A percentile compares a stretch with the other conserved stretches of the same genome.
These are phyloP conservation scores for Phytophthora capsici DNA, from an alignment of 352 stramenopile species.

Conservation along the genomic window DNA sequence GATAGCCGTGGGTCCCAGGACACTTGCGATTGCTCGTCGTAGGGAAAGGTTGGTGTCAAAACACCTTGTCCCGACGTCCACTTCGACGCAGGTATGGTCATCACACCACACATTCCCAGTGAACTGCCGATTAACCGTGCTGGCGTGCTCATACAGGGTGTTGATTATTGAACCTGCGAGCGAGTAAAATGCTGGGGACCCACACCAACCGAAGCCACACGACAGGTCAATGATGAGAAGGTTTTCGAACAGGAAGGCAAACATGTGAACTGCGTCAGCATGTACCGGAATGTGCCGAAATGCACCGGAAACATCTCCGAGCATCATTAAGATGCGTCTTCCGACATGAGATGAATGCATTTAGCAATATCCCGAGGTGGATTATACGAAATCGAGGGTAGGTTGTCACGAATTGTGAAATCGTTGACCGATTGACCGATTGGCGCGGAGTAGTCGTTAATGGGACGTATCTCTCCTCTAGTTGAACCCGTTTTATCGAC, in stretches of 20 bases:
- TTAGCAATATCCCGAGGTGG: conserved; percentile 30
- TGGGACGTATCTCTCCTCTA: conserved; percentile 22
- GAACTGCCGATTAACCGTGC: not conserved
- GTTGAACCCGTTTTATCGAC: not conserved
- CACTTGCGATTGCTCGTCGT: conserved; percentile 17
- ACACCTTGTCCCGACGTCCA: not conserved
- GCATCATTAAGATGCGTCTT: conserved; percentile 19
- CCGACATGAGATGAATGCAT: conserved; percentile 14
- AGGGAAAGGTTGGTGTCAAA: conserved; percentile 16
- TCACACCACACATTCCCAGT: conserved; percentile 32
- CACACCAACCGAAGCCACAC: conserved; percentile 26
- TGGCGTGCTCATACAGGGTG: conserved; percentile 9
- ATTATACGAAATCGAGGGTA: conserved; percentile 23
- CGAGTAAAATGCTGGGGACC: conserved; percentile 34
- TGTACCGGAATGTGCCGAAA: conserved; percentile 40
- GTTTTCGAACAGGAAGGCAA: conserved; percentile 22
- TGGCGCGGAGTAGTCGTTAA: conserved; percentile 28
- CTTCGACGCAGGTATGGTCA: conserved; percentile 30
- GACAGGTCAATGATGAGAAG: conserved; percentile 30
- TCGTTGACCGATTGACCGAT: conserved; percentile 15
- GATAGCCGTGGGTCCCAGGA: conserved; percentile 3
- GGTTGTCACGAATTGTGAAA: conserved; percentile 6
- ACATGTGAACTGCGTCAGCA: conserved; percentile 32
- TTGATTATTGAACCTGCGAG: conserved; percentile 28
- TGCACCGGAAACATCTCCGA: conserved; percentile 34